phyloP scores from a whole-genome alignment of 176 grass and related monocot genomes.

The Aegilops speltoides region DNA sequence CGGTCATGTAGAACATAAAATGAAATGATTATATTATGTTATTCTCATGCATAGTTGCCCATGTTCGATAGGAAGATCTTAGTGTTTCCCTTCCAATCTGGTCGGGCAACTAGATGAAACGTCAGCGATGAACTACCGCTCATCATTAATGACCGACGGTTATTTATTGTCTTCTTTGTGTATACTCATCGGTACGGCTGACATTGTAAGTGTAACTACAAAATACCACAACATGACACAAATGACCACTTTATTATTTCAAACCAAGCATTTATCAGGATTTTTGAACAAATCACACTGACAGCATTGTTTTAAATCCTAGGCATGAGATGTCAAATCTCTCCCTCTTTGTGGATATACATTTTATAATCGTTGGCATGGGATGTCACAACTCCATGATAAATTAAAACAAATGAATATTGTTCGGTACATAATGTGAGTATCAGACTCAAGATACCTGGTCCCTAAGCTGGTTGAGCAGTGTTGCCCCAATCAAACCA shows the following conservation, averaged over 20 bases:
- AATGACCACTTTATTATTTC: not conserved
- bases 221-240: not conserved
- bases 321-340: not conserved
- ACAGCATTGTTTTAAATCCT: not conserved
- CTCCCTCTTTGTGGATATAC: not conserved
- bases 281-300: conserved; percentile 7
- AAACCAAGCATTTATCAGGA: not conserved
- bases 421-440: not conserved
- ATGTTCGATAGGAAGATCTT: conserved; percentile 6
- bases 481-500: conserved; percentile 84
- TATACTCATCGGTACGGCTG: not conserved
- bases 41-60: not conserved
- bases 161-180: not conserved
- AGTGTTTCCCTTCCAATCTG: not conserved
- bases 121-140: not conserved
- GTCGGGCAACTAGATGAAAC: not conserved
- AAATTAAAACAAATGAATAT: not conserved
- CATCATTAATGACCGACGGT: not conserved
- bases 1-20: not conserved
- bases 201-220: not conserved
- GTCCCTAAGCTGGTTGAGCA: conserved; percentile 90
- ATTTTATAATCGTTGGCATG: not conserved
- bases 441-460: conserved; percentile 59
- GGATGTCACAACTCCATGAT: conserved; percentile 20
- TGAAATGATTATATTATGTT: not conserved